Base-by-base conservation (phyloP, 129 eudicot species). In the Ambrosia trifida region DNA sequence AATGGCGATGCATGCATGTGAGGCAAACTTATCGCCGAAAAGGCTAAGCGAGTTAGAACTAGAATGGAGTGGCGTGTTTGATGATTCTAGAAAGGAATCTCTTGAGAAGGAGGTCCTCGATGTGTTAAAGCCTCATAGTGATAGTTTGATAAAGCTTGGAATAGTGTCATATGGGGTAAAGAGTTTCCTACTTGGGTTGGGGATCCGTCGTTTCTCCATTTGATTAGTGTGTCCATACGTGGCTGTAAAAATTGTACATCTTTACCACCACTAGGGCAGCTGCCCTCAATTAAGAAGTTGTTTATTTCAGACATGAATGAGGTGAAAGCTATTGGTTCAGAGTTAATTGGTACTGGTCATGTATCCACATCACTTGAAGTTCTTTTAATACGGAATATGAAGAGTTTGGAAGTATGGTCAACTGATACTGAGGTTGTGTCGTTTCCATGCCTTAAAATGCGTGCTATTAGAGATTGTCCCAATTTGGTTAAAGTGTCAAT, bases 331-430 rank as follows among this genome's bases (percentile, higher is more conserved):
- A 3, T 66, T 8, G 71, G 56, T 46, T 1, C 19, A 2, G 12
- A 24, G 56, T 66, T 66, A 13, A 3, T 12, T 20, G 71, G 71
- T 41, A 66, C 35, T 7, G 33, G 56, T 45, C 19, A 1, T 45
- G 38, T 56, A 11, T 66, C 44, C 71, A 54, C 56, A 19, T 66
- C 71, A 43, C 71, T 66, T 66, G 49, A 69, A 69, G 11, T 5
- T 51, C 49, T 69, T 9, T 1, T 8, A 11, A 33, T 69, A 50
- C 0, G n/a, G 13, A 12, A 30, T 30, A 47, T 68, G 60, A 1
- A 5, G 28, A 3, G 24, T n/a, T 68, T 35, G 72, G 60, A 68
- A 40, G 28, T 0, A 68, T 68, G 72, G 72, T 68, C 72, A 31
- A 47, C 9, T 8, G 32, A 9, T n/a, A n/a, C 0, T n/a, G 30